phyloP scores from a whole-genome alignment of 768 basidiomycete species.

The Phaeotremella skinneri region DNA sequence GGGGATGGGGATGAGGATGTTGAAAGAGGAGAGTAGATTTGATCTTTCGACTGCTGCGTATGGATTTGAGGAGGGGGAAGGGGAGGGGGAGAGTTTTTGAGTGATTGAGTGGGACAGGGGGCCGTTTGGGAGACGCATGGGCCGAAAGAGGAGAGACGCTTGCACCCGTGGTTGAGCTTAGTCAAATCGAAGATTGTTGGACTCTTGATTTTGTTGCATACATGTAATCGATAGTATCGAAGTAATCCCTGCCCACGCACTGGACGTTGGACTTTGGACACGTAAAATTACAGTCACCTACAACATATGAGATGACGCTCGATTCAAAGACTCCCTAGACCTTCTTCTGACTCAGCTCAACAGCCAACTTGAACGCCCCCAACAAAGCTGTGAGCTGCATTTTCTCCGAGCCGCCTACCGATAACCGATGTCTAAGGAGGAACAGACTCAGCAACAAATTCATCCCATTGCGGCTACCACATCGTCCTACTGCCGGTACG shows the following conservation, averaged over 20 bases:
- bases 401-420: slow-evolving; percentile 89
- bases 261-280: no score
- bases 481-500: not conserved
- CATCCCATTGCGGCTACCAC: not conserved
- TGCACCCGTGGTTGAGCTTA: no score
- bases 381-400: slow-evolving; percentile 88
- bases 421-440: slow-evolving; percentile 77
- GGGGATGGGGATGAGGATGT: slow-evolving; percentile 26
- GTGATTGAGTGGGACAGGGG: not conserved
- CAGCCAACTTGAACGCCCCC: slow-evolving; percentile 88
- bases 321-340: not conserved
- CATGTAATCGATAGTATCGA: no score
- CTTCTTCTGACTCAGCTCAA: slow-evolving; percentile 58
- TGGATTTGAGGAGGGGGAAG: slow-evolving; percentile 26
- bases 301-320: not conserved
- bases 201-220: no score
- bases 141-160: no score
- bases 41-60: slow-evolving; percentile 27
- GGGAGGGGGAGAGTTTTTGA: not conserved
- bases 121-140: no score
- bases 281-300: not conserved
- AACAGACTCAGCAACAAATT: not conserved
- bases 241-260: no score
- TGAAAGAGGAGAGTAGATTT: slow-evolving; percentile 43
- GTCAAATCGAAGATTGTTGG: no score